A percentile compares a stretch with the other conserved stretches of the same genome.
phyloP scores from a whole-genome alignment of 768 basidiomycete species.

The Pholiota conissans region DNA sequence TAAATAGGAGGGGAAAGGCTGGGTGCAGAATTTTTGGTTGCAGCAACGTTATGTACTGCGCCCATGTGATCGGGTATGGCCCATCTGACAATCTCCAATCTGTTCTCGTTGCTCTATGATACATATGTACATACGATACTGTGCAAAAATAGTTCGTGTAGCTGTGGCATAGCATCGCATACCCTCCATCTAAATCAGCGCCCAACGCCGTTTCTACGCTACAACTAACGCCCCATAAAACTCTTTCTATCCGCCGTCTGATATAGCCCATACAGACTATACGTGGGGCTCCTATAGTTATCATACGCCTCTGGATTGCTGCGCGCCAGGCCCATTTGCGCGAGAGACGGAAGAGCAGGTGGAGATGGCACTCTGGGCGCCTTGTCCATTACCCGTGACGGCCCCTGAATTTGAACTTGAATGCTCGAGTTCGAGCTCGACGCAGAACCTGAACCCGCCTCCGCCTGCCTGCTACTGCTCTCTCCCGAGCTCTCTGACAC shows the following conservation, averaged over 20 bases:
- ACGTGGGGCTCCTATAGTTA: constrained; percentile 77
- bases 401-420: not conserved
- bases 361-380: constrained; percentile 83
- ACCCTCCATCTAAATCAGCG: not conserved
- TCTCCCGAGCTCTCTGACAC: constrained; percentile 2
- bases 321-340: constrained; percentile 77
- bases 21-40: constrained; percentile 6
- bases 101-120: not conserved
- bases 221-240: constrained; percentile 17
- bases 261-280: constrained; percentile 79
- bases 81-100: not conserved
- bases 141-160: not conserved
- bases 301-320: constrained; percentile 59
- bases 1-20: constrained; percentile 8
- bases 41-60: constrained; percentile 7
- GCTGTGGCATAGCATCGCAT: not conserved
- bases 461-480: not conserved
- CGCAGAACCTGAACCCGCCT: not conserved
- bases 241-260: constrained; percentile 59
- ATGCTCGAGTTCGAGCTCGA: not conserved
- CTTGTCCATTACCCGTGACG: constrained; percentile 47
- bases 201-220: not conserved
- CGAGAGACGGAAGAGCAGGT: constrained; percentile 67
- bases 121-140: constrained; percentile 3
- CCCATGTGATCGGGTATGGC: not conserved